Evolutionary conservation across 2,329 filamentous ascomycete genomes (phyloP), one percentile per base, ranked within the genome.

Genomic region (Diaporthe capsici): DNA sequence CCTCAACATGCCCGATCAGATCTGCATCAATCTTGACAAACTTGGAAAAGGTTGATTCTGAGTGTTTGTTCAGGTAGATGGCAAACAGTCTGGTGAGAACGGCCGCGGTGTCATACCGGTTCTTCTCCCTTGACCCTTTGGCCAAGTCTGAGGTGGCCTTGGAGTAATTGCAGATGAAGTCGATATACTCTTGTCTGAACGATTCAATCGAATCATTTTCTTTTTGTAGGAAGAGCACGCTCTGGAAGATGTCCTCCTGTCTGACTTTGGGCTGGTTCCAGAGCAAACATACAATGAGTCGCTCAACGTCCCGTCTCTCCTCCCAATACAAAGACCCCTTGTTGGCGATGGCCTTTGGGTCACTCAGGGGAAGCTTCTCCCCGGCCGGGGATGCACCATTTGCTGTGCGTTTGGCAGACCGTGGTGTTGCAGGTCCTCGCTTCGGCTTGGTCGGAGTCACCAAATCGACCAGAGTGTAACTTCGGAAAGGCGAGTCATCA

Each of bases 241-340:
- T 61, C 17, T 74, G 31, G 15, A 77, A 71, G 4, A 77, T 9
- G 2, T 47, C 73, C 15, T 37, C 25, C 34, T 75, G 72, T 15
- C 71, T 73, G 31, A 39, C 72, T 5, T n/a, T 44, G 25, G 75
- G 70, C 22, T 53, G 71, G 2, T 67, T 55, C 7, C 1, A 75
- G 4, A 80, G 61, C 10, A 79, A 44, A 9, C 73, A 71, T 37
- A 78, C 76, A 5, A 81, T 72, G 4, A 80, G 58, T 20, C 77
- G 77, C 20, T 60, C 58, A 3, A 67, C 13, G 51, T 80, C 78
- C 0, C 68, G 22, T 3, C 37, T 53, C 0, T 42, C 22, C 28
- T 76, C 72, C 78, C 77, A 80, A 53, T 77, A 61, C 5, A 57
- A 8, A 7, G 55, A 42, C 10, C 78, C 79, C 60, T 71, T 71